phyloP scores from a whole-genome alignment of 768 basidiomycete species.

The Pleurotus tuber-regium region DNA sequence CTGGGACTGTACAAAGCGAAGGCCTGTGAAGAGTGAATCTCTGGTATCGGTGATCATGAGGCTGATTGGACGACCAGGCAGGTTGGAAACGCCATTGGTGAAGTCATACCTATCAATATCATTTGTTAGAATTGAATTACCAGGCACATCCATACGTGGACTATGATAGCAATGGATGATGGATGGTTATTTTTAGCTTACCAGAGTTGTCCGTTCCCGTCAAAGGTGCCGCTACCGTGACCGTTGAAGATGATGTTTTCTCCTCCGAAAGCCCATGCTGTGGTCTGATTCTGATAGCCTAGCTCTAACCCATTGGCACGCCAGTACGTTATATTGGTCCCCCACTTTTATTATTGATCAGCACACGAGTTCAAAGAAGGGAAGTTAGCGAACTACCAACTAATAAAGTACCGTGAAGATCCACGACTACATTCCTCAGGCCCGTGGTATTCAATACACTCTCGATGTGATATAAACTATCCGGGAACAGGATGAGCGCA shows the following conservation, averaged over 20 bases:
- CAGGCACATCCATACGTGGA: not conserved
- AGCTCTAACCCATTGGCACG: constrained; percentile 28
- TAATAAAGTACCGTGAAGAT: constrained; percentile 32
- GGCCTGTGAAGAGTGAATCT: constrained; percentile 30
- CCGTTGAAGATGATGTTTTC: constrained; percentile 26
- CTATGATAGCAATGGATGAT: too few species aligned
- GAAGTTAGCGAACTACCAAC: constrained; percentile 21
- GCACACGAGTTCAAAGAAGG: not conserved
- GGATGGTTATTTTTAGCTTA: too few species aligned
- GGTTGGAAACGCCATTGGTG: constrained; percentile 34
- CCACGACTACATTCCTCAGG: constrained; percentile 28
- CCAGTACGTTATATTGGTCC: constrained; percentile 37
- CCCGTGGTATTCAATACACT: constrained; percentile 30
- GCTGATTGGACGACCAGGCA: constrained; percentile 34
- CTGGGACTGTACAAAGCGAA: constrained; percentile 38
- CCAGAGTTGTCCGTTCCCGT: constrained; percentile 42
- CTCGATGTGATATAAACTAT: constrained; percentile 32
- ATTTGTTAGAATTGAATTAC: not conserved
- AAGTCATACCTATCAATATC: constrained; percentile 30
- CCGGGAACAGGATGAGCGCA: constrained; percentile 24
- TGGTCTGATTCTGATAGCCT: constrained; percentile 34
- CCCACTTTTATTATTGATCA: constrained; percentile 20
- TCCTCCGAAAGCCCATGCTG: constrained; percentile 36
- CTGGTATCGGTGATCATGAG: constrained; percentile 34
- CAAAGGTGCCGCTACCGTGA: constrained; percentile 33